Conservation (phyloP, 805 yeast species). For the Cyberlindnera amylophila region DNA sequence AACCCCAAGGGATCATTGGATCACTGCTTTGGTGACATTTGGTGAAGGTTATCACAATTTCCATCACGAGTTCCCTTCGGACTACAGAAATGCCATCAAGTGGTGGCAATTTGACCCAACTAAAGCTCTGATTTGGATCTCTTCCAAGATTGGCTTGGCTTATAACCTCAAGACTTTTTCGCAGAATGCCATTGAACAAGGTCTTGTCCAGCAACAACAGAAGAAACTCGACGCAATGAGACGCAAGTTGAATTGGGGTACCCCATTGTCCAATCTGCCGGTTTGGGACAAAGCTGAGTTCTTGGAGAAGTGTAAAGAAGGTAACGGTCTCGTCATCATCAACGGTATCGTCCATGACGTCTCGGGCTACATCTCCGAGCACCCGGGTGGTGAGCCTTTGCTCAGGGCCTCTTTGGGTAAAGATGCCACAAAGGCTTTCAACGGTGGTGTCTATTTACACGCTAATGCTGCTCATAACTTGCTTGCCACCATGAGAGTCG, state of each 20-base stretch:
- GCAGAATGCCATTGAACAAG: constrained; percentile 78
- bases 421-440: constrained; percentile 80
- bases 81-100: constrained; percentile 80
- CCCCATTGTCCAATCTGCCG: constrained; percentile 60
- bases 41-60: constrained; percentile 91
- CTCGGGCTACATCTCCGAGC: constrained; percentile 62
- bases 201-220: constrained; percentile 77
- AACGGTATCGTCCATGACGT: constrained; percentile 81
- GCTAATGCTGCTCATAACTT: constrained; percentile 84
- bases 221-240: constrained; percentile 68
- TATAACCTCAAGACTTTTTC: constrained; percentile 69
- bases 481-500: constrained; percentile 79
- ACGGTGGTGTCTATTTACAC: constrained; percentile 83
- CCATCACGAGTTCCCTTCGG: constrained; percentile 89
- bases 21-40: constrained; percentile 78
- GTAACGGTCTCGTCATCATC: constrained; percentile 61
- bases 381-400: constrained; percentile 82
- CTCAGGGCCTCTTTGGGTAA: constrained; percentile 69
- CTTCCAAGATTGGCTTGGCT: constrained; percentile 65
- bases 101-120: constrained; percentile 91
- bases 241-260: constrained; percentile 70
- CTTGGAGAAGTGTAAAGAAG: constrained; percentile 36
- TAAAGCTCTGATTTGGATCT: constrained; percentile 53
- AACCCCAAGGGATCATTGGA: constrained; percentile 79
- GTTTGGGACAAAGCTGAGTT: constrained; percentile 69